phyloP scores from a whole-genome alignment of 2,329 filamentous ascomycete genomes.

The Colletotrichum acutatum region DNA sequence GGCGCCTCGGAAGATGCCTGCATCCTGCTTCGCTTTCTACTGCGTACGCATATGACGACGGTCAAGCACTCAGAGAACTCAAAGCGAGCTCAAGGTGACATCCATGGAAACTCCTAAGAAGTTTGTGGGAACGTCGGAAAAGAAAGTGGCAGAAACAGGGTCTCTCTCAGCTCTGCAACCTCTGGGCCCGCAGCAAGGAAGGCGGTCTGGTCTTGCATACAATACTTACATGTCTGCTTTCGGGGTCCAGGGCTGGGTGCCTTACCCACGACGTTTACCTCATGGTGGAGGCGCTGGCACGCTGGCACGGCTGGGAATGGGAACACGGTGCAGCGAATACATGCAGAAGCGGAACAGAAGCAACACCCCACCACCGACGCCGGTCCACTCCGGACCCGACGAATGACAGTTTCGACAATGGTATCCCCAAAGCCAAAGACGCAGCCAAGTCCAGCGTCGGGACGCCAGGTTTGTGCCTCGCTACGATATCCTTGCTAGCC shows the following conservation, averaged over 20 bases:
- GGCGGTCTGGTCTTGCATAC: constrained; percentile 12
- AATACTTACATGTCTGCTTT: background rate
- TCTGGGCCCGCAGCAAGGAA: constrained; percentile 5
- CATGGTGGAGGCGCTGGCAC: constrained; percentile 22
- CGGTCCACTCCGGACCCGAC: constrained; percentile 6
- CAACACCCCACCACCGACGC: constrained; percentile 1
- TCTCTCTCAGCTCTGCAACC: background rate
- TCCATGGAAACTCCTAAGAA: background rate
- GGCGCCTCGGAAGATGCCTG: background rate
- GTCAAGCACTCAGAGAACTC: background rate
- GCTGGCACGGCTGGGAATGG: constrained; percentile 21
- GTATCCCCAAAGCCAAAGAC: constrained; percentile 14
- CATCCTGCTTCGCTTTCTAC: background rate
- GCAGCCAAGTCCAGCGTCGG: constrained; percentile 27
- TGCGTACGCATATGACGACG: background rate
- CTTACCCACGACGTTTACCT: constrained; percentile 13
- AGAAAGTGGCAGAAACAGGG: constrained; percentile 22
- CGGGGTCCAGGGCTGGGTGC: background rate
- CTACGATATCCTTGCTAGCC: constrained; percentile 32
- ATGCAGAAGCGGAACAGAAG: constrained; percentile 30
- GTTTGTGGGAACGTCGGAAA: constrained; percentile 6
- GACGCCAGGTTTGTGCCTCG: constrained; percentile 17
- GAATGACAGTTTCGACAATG: constrained; percentile 27
- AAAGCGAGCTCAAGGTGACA: background rate
- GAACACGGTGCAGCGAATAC: constrained; percentile 32